A percentile compares a stretch with the other conserved stretches of the same genome.
These are phyloP conservation scores for Echeveria elegans DNA, from an alignment of 164 flowering plant genomes.

Conservation along the genomic window DNA sequence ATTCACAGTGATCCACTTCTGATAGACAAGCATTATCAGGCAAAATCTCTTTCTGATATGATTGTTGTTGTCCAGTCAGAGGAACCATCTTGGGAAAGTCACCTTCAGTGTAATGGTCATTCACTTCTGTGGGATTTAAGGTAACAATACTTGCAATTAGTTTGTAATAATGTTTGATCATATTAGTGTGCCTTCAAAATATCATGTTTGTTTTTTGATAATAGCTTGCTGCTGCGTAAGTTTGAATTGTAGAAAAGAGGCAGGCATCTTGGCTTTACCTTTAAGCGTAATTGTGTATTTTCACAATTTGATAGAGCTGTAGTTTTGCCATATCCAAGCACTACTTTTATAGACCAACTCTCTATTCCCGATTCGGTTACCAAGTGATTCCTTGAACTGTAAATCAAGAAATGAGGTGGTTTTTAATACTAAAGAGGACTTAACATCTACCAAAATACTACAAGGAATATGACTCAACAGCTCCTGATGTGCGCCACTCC, in stretches of 20 bases:
- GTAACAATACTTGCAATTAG: slow-evolving; percentile 21
- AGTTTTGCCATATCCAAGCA: background rate
- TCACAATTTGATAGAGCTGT: too few species aligned
- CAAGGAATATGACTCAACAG: background rate
- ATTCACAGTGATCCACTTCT: slow-evolving; percentile 74
- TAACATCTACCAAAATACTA: background rate
- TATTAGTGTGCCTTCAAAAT: slow-evolving; percentile 19
- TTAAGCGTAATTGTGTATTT: too few species aligned
- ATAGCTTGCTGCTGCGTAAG: too few species aligned
- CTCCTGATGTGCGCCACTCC: background rate
- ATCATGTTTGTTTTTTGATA: background rate
- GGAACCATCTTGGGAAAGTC: slow-evolving; percentile 86
- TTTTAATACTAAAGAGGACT: background rate
- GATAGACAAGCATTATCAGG: slow-evolving; percentile 93
- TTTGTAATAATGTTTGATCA: background rate
- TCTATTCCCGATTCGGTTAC: background rate
- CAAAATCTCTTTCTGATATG: slow-evolving; percentile 96
- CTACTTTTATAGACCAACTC: background rate
- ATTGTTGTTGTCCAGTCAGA: slow-evolving; percentile 92
- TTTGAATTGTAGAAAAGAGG: background rate
- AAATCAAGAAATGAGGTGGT: background rate
- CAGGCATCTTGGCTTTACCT: too few species aligned
- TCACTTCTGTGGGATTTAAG: slow-evolving; percentile 88
- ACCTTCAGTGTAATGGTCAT: slow-evolving; percentile 90
- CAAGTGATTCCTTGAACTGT: background rate